Base-by-base conservation (phyloP, 1,139 yeast species). In the Debaryomyces coudertii region DNA sequence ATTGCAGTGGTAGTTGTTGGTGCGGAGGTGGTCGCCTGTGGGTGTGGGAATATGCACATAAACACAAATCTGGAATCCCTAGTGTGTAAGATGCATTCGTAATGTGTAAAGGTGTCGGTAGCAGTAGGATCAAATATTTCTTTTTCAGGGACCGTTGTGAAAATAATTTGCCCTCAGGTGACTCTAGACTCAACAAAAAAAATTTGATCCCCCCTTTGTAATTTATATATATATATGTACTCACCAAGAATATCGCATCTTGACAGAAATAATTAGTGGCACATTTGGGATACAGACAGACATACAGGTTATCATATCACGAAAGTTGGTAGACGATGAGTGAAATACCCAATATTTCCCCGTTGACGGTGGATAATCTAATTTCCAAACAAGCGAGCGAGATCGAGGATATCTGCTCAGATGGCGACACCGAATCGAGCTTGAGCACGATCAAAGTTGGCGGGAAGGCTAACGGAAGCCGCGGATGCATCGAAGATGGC, bases 341-440 rank as follows among this genome's bases (percentile, higher is more conserved):
- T 29, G 24, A 25, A 41, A 29, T 41, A 29, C 18, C 46, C 14
- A 30, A 24, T 29, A 22, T 37, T 18, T 24, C 35, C 28, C 46
- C 42, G 34, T 38, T 43, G 31, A 43, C 46, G 40, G 42, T 38
- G 24, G 20, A 28, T 33, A 43, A 43, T 33, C 33, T 43, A 31
- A 43, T 38, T 14, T 34, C 33, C 27, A 43, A 34, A 38, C 46
- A 38, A 43, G 39, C 33, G 11, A 23, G 22, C 22, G 40, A 34
- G 24, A 37, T 18, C 20, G 40, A 34, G 20, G 31, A 25, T 7
- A 28, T 18, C 7, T 20, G 28, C 12, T 38, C 41, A 6, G 44
- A 42, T n/a, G 40, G 25, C 18, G 44, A 42, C 18, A 35, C 40
- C 14, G 44, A 42, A 16, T 34, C 44, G 14, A 42, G 40, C 22